Evolutionary conservation across 169 alveolate genomes (phyloP), one percentile per base, ranked within the genome.

Genomic region (Plasmodium gonderi): DNA sequence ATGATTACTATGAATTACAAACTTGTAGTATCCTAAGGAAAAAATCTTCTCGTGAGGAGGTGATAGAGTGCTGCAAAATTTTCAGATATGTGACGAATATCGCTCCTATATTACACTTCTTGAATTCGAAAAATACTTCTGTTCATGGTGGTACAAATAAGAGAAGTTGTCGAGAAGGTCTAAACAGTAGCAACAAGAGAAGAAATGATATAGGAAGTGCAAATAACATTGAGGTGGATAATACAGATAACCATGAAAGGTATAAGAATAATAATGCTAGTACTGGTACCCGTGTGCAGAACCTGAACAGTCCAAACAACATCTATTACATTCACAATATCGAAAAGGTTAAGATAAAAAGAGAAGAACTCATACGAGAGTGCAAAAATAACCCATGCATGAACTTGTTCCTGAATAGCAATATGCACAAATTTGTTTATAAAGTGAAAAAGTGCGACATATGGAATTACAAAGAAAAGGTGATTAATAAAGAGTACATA

Each of bases 271-370:
- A 31, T 29, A 45, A 12, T 17, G 76, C 44, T 44, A 17, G 9
- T 14, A 69, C 17, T 82, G 64, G 17, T 75, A 47, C 20, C 36
- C 0, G 45, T 2, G 77, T 31, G n/a, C 77, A 78, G 40, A 33
- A 78, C 36, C 7, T 20, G 11, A 64, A n/a, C 11, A 76, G 29
- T 4, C 45, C 54, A 38, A 74, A 75, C 29, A 75, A 87, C 44
- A 33, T 76, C 11, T 87, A 87, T n/a, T 87, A 87, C 38, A 87
- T 87, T 8, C 93, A 87, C 45, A 87, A 87, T 36, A 87, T 87
- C 7, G 93, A 75, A 31, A 87, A 54, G 12, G 79, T 64, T 1
- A 87, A 75, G 29, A 45, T 75, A 29, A 75, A 87, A 6, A 87
- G 67, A 87, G 85, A 75, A 8, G 93, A 87, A 23, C n/a, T 87